These are phyloP conservation scores for Fusarium piperis DNA, from an alignment of 2,329 filamentous ascomycete genomes.

Conservation along the genomic window DNA sequence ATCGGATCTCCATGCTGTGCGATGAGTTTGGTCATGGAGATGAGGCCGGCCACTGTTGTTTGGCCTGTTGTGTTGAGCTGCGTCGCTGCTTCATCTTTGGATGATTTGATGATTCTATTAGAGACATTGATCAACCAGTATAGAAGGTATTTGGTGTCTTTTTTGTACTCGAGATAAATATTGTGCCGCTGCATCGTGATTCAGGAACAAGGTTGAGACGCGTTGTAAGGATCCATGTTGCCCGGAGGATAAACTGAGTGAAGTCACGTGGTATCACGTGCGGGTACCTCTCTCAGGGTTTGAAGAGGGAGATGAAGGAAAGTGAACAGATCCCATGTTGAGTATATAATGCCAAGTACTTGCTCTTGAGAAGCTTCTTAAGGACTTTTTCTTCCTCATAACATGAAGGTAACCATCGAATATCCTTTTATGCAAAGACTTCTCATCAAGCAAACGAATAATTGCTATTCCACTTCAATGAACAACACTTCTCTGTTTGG, in stretches of 20 bases:
- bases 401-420: neutral
- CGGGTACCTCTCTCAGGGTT: neutral
- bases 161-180: constrained; percentile 52
- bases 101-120: constrained; percentile 48
- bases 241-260: neutral
- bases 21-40: constrained; percentile 54
- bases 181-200: constrained; percentile 51
- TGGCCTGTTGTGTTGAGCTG: constrained; percentile 51
- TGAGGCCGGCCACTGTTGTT: constrained; percentile 48
- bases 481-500: rapidly evolving
- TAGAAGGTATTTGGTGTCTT: constrained; percentile 48
- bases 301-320: neutral
- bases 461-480: neutral
- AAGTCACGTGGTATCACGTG: neutral
- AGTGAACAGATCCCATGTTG: neutral
- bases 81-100: constrained; percentile 15
- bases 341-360: neutral
- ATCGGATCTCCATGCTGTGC: constrained; percentile 46
- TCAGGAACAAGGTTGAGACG: neutral
- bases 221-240: constrained; percentile 47
- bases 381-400: neutral
- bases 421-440: neutral
- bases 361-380: neutral
- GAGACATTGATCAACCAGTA: constrained; percentile 53
- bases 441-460: neutral